These are phyloP conservation scores for Fusarium sp. DNA, from an alignment of 2,329 filamentous ascomycete genomes.

Conservation along the genomic window DNA sequence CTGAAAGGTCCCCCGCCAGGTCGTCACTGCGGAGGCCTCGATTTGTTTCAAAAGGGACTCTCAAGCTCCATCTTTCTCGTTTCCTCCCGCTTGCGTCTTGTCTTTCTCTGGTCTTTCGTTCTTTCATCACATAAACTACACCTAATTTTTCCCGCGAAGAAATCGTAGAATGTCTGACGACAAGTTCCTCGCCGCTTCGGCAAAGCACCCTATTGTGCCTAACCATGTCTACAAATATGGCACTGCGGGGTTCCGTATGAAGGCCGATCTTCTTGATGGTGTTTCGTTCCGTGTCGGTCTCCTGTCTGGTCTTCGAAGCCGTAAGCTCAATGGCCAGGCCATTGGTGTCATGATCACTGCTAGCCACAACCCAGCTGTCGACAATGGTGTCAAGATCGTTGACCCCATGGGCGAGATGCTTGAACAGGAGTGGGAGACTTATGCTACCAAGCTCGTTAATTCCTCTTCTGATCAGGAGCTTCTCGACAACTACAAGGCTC, in stretches of 20 bases:
- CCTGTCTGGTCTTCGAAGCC: slow-evolving; percentile 86
- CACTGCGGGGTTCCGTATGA: slow-evolving; percentile 75
- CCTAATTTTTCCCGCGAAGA: not conserved
- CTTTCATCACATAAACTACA: slow-evolving; percentile 7
- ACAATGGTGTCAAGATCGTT: slow-evolving; percentile 95
- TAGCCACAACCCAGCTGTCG: slow-evolving; percentile 87
- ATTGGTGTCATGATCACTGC: slow-evolving; percentile 98
- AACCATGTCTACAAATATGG: slow-evolving; percentile 70
- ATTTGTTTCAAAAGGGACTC: slow-evolving; percentile 37
- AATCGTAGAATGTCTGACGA: slow-evolving; percentile 57
- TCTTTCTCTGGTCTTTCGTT: slow-evolving; percentile 3
- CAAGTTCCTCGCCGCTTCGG: slow-evolving; percentile 67
- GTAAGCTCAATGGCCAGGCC: slow-evolving; percentile 87
- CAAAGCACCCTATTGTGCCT: slow-evolving; percentile 67
- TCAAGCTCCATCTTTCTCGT: slow-evolving; percentile 36
- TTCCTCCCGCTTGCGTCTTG: slow-evolving; percentile 18
- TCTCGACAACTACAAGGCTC: slow-evolving; percentile 76
- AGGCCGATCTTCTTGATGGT: slow-evolving; percentile 83
- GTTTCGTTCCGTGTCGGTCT: slow-evolving; percentile 94
- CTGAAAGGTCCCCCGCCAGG: slow-evolving; percentile 19
- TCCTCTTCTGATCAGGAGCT: slow-evolving; percentile 78
- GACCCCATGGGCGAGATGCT: slow-evolving; percentile 99
- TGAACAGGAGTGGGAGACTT: slow-evolving; percentile 91
- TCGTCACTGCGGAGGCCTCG: slow-evolving; percentile 30
- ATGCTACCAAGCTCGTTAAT: slow-evolving; percentile 91